Evolutionary conservation across 805 yeast genomes (phyloP).

Genomic region (Danielia oregonensis): DNA sequence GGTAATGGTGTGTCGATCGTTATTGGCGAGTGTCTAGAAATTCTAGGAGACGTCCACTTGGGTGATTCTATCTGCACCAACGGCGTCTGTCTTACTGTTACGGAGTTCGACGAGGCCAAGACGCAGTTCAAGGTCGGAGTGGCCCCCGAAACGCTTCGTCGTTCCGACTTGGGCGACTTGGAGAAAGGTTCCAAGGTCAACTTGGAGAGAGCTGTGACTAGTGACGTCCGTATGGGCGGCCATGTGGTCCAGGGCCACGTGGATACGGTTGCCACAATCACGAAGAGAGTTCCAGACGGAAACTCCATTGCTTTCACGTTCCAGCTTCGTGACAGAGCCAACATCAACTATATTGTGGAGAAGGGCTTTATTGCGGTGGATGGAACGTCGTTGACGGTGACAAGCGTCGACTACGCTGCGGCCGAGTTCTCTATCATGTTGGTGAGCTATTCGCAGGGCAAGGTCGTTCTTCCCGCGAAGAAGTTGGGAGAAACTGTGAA

Average conservation of each 20-base stretch:
- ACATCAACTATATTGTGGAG: slow-evolving; percentile 77
- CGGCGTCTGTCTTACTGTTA: slow-evolving; percentile 91
- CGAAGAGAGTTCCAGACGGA: slow-evolving; percentile 52
- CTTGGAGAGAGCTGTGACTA: slow-evolving; percentile 86
- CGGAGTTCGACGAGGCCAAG: slow-evolving; percentile 56
- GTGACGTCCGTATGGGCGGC: slow-evolving; percentile 88
- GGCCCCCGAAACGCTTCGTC: slow-evolving; percentile 85
- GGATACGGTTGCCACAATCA: slow-evolving; percentile 77
- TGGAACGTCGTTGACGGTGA: slow-evolving; percentile 90
- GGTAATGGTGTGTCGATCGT: slow-evolving; percentile 74
- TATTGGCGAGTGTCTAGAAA: slow-evolving; percentile 55
- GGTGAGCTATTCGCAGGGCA: slow-evolving; percentile 84
- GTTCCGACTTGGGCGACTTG: slow-evolving; percentile 71
- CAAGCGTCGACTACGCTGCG: slow-evolving; percentile 60
- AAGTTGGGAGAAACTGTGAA: slow-evolving; percentile 64
- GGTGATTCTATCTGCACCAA: slow-evolving; percentile 93
- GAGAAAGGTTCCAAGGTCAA: slow-evolving; percentile 62
- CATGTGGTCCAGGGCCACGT: slow-evolving; percentile 98
- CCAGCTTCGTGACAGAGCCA: slow-evolving; percentile 57
- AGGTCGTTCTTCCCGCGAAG: slow-evolving; percentile 71
- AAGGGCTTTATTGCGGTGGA: slow-evolving; percentile 93
- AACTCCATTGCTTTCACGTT: slow-evolving; percentile 78
- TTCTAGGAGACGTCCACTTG: slow-evolving; percentile 76
- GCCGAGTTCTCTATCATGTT: slow-evolving; percentile 77
- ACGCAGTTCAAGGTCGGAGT: slow-evolving; percentile 79